Evolutionary conservation across 2,329 filamentous ascomycete species (phyloP), one percentile per base, ranked within the genome.

Genomic region (Dothistroma septosporum): DNA sequence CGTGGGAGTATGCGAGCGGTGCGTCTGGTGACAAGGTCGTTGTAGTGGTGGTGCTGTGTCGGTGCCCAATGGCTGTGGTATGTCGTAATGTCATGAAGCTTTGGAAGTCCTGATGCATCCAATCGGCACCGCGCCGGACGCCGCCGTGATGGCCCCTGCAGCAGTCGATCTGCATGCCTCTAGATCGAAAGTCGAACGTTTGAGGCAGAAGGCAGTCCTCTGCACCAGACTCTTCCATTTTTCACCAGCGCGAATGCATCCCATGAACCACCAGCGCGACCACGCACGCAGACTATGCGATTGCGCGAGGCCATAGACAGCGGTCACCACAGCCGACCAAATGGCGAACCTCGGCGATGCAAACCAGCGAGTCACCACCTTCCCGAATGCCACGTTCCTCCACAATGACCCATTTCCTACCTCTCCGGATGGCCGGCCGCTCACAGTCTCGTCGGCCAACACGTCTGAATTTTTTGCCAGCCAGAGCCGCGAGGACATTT

Each of bases 1-100:
- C 61, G 78, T 78, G 78, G 81, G 81, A 81, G 61, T 62, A 74
- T 73, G 60, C 22, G 59, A 57, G 2, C 50, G 59, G 35, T 50
- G 44, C 48, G 50, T 33, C n/a, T 14, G 59, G 35, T 35, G 37
- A 6, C n/a, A 12, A 12, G 47, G 31, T 49, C 24, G 44, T 21
- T 44, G 53, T 47, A 35, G 41, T 57, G 54, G 33, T 60, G 53
- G 52, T 44, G 37, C 12, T 31, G 35, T 56, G 11, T 57, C 52
- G 55, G 55, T 59, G 60, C 41, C 19, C n/a, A 35, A 48, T 31
- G 46, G 16, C 8, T 22, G 31, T 12, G 37, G 12, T 22, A n/a
- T 31, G 56, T 28, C 31, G 16, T 41, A 47, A 53, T 58, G 56
- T 28, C 41, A 4, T 53, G 47, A 50, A 22, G 55, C 31, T 33